phyloP scores from a whole-genome alignment of 2,329 filamentous ascomycete species.

The Gremmenia infestans region DNA sequence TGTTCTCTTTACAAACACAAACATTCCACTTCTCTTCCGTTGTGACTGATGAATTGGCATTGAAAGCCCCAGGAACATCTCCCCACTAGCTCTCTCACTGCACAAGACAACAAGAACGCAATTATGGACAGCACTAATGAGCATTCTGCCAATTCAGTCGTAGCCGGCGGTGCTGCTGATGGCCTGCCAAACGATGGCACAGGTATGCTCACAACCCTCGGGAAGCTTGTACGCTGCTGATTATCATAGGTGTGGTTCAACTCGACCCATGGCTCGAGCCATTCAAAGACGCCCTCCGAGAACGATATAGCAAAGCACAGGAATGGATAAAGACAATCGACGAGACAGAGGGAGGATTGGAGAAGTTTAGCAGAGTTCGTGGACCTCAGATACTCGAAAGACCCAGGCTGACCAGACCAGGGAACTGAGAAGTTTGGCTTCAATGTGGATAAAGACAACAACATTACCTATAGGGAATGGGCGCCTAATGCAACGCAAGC shows the following conservation, averaged over 20 bases:
- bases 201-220: constrained; percentile 42
- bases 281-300: constrained; percentile 71
- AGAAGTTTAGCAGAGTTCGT: constrained; percentile 79
- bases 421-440: constrained; percentile 85
- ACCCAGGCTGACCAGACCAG: constrained; percentile 39
- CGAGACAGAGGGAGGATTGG: constrained; percentile 78
- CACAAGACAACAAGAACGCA: background rate
- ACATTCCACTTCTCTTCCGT: background rate
- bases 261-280: constrained; percentile 88
- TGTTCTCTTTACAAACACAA: background rate
- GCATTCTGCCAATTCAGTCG: constrained; percentile 25
- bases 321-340: constrained; percentile 84
- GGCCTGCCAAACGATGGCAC: constrained; percentile 65
- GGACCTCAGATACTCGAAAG: background rate
- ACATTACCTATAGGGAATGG: constrained; percentile 93
- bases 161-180: constrained; percentile 37
- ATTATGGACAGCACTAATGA: constrained; percentile 28
- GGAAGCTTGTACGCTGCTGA: constrained; percentile 13
- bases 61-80: background rate
- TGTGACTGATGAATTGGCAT: background rate
- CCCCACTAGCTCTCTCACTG: background rate
- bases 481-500: constrained; percentile 84
- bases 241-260: constrained; percentile 66
- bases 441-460: constrained; percentile 73
- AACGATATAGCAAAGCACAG: constrained; percentile 73